Evolutionary conservation across 306 rosid species (phyloP).

Genomic region (Sindora glabra): DNA sequence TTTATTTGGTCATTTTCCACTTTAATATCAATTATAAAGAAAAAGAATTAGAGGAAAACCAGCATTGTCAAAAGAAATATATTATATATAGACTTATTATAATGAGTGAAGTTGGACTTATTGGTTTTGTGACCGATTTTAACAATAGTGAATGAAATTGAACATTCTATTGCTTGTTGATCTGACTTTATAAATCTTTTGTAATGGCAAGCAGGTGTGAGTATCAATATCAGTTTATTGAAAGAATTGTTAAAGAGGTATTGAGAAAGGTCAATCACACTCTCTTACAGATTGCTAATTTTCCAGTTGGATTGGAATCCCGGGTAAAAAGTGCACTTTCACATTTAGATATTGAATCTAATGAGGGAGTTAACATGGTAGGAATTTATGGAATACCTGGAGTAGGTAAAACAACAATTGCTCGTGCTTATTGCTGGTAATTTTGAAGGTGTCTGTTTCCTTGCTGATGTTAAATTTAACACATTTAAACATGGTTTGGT

Average conservation of each 20-base stretch:
- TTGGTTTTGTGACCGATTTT: too few relatives aligned
- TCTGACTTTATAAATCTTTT: too few relatives aligned
- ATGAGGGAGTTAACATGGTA: not conserved
- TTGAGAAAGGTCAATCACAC: not conserved
- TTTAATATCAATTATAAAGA: too few relatives aligned
- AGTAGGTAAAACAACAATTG: conserved; percentile 3
- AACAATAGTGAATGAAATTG: too few relatives aligned
- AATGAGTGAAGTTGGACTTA: too few relatives aligned
- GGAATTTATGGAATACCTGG: conserved; percentile 12
- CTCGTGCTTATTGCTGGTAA: conserved; percentile 4
- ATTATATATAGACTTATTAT: too few relatives aligned
- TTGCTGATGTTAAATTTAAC: not conserved
- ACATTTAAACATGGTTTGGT: not conserved
- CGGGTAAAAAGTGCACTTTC: not conserved
- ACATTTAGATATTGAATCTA: conserved; percentile 7
- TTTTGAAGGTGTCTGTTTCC: conserved; percentile 6
- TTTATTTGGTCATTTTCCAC: too few relatives aligned
- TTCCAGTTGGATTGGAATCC: conserved; percentile 8
- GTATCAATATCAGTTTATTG: conserved; percentile 4
- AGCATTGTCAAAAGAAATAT: too few relatives aligned
- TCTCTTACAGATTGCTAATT: not conserved
- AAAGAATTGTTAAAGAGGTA: not conserved
- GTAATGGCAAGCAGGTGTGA: too few relatives aligned
- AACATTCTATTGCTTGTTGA: too few relatives aligned
- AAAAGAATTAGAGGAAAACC: too few relatives aligned